Base-by-base conservation (phyloP, 192 early-diverging fungal genomes). In the Entomortierella beljakovae region DNA sequence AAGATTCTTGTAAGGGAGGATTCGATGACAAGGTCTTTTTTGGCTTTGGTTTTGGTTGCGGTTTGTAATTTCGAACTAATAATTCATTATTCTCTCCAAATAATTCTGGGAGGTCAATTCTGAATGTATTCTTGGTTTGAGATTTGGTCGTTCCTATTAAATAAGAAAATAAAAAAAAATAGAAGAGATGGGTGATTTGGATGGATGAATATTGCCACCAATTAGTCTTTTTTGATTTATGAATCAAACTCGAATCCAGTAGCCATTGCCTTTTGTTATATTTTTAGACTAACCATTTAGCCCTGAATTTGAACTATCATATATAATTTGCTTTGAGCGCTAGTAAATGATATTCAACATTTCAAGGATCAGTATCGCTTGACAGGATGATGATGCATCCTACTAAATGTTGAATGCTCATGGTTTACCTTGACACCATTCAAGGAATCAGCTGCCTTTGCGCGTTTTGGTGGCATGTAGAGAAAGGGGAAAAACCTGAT, bases 401-500 rank as follows among this genome's bases (percentile, higher is more conserved):
- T n/a, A n/a, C n/a, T n/a, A n/a, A n/a, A n/a, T n/a, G n/a, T n/a
- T n/a, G n/a, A n/a, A n/a, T n/a, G n/a, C n/a, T n/a, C n/a, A 1
- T 61, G 40, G 51, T 25, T 3, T 70, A 61, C 61, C 59, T 61
- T 71, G 38, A 13, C 43, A 20, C 16, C 23, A 2, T 11, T 11
- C 0, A 31, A 7, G 15, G 6, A 31, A 16, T 38, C 46, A 5
- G n/a, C 53, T 16, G 38, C 1, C 18, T 49, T 62, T 57, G 52
- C 59, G 20, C 59, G 61, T 31, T 71, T 71, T 16, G 32, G 61
- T 33, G 61, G 61, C 61, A 62, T 71, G 29, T 15, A 16, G 29
- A 51, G 37, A 38, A 29, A 28, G 16, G 16, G 63, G 40, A 22
- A 20, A 18, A 42, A 42, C 26, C 9, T 6, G 15, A 56, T 23